A percentile compares a stretch with the other conserved stretches of the same genome.
Evolutionary conservation across 2,329 filamentous ascomycete species (phyloP).

Genomic region (Diaporthe aspalathi): DNA sequence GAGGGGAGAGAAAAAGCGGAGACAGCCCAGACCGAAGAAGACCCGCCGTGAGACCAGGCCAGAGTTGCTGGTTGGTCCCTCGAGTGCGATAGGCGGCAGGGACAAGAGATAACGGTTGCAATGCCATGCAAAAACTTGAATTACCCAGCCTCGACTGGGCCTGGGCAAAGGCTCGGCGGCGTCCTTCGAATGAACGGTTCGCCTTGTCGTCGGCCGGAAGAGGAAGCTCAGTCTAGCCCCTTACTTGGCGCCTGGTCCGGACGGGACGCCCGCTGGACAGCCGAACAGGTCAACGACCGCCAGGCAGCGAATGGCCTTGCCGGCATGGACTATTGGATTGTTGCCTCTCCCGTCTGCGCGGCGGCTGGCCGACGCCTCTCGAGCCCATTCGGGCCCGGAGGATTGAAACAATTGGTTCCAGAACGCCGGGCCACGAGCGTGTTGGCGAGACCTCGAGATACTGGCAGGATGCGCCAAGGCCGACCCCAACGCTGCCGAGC

Average conservation of each 20-base stretch:
- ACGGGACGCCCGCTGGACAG: constrained; percentile 20
- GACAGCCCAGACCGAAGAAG: constrained; percentile 23
- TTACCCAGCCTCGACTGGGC: constrained; percentile 20
- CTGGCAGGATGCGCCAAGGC: constrained; percentile 25
- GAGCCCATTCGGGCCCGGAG: neutral
- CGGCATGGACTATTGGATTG: neutral
- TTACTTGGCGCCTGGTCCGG: constrained; percentile 19
- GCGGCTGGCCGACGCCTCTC: neutral
- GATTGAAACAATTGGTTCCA: constrained; percentile 21
- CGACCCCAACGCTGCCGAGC: constrained; percentile 24
- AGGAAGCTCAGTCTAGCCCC: constrained; percentile 26
- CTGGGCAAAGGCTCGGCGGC: constrained; percentile 28
- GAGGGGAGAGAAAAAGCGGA: neutral
- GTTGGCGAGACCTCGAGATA: constrained; percentile 4
- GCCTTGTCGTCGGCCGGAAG: constrained; percentile 22
- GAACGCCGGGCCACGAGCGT: neutral
- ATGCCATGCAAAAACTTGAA: constrained; percentile 29
- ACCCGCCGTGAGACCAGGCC: neutral
- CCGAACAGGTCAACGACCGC: neutral
- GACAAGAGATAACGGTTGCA: constrained; percentile 31
- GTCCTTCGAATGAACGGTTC: constrained; percentile 26
- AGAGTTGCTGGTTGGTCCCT: constrained; percentile 21
- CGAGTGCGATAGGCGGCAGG: constrained; percentile 9
- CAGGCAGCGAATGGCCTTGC: constrained; percentile 7
- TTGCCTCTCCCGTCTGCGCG: neutral